phyloP scores from a whole-genome alignment of 148 eudicot species.

The Rhododendron ovatum region DNA sequence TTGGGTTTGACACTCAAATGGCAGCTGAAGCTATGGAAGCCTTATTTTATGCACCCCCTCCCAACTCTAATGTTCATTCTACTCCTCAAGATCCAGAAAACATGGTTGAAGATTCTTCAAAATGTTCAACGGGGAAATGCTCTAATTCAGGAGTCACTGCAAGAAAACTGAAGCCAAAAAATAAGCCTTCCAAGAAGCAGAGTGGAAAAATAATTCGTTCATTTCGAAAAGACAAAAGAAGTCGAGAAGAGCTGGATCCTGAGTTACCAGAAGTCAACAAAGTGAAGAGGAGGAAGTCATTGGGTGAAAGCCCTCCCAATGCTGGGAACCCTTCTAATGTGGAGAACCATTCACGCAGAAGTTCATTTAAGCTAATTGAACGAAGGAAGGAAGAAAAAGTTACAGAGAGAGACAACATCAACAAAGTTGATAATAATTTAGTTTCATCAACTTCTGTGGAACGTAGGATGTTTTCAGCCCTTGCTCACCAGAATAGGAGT shows the following conservation, averaged over 20 bases:
- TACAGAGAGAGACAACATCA: conserved; percentile 16
- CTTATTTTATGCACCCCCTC: conserved; percentile 34
- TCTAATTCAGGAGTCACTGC: conserved; percentile 21
- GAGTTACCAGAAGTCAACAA: conserved; percentile 15
- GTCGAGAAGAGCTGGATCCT: conserved; percentile 9
- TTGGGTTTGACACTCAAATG: conserved; percentile 61
- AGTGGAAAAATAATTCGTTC: conserved; percentile 2
- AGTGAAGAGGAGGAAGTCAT: conserved; percentile 11
- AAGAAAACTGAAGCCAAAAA: conserved; percentile 18
- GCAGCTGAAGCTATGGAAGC: conserved; percentile 84
- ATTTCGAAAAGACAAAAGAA: background rate
- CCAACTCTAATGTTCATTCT: conserved; percentile 10
- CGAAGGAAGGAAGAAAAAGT: conserved; percentile 15
- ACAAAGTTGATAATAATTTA: conserved; percentile 15
- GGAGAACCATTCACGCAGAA: conserved; percentile 8
- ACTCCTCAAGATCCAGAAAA: conserved; percentile 23
- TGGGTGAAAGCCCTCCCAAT: conserved; percentile 15
- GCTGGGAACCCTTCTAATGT: conserved; percentile 8
- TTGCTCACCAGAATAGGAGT: conserved; percentile 9
- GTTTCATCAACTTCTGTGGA: conserved; percentile 9
- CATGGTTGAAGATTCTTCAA: conserved; percentile 17
- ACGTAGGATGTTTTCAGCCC: conserved; percentile 12
- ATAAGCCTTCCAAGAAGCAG: conserved; percentile 10
- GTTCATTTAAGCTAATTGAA: conserved; percentile 6
- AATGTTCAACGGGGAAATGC: conserved; percentile 9